A percentile compares a stretch with the other conserved stretches of the same genome.
Evolutionary conservation across 179 eudicot genomes (phyloP).

Genomic region (Patellifolia procumbens): DNA sequence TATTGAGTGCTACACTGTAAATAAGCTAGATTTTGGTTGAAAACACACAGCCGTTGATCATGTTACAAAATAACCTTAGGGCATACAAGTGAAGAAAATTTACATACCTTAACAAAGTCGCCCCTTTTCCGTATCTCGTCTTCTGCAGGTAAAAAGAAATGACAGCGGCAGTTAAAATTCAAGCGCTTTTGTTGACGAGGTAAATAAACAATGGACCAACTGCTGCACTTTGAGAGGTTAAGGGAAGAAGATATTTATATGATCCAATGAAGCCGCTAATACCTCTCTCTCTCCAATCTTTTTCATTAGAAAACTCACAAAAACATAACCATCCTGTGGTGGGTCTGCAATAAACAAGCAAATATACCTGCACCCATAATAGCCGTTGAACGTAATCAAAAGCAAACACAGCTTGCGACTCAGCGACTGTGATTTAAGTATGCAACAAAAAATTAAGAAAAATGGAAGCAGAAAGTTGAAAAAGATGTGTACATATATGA

Average conservation of each 20-base stretch:
- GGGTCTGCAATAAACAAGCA: slow-evolving; percentile 28
- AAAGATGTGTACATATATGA: slow-evolving; percentile 27
- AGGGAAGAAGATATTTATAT: slow-evolving; percentile 23
- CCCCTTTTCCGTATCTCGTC: slow-evolving; percentile 1
- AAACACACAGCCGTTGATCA: background rate
- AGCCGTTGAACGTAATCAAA: slow-evolving; percentile 35
- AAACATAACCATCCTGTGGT: slow-evolving; percentile 25
- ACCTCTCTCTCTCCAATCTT: slow-evolving; percentile 8
- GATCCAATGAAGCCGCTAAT: slow-evolving; percentile 20
- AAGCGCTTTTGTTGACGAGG: slow-evolving; percentile 20
- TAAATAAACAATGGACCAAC: slow-evolving; percentile 23
- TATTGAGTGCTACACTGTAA: background rate
- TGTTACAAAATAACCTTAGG: background rate
- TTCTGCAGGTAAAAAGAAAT: slow-evolving; percentile 18
- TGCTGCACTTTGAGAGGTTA: slow-evolving; percentile 21
- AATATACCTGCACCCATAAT: slow-evolving; percentile 37
- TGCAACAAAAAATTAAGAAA: slow-evolving; percentile 5
- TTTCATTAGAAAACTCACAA: slow-evolving; percentile 22
- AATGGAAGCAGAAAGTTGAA: slow-evolving; percentile 13
- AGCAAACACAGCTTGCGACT: slow-evolving; percentile 19
- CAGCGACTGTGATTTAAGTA: background rate
- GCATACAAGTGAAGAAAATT: background rate
- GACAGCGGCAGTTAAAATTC: slow-evolving; percentile 23
- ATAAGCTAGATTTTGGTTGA: background rate
- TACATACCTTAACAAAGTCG: slow-evolving; percentile 18